These are phyloP conservation scores for Excoecaria cochinchinensis DNA, from an alignment of 345 rosid species.

Conservation along the genomic window DNA sequence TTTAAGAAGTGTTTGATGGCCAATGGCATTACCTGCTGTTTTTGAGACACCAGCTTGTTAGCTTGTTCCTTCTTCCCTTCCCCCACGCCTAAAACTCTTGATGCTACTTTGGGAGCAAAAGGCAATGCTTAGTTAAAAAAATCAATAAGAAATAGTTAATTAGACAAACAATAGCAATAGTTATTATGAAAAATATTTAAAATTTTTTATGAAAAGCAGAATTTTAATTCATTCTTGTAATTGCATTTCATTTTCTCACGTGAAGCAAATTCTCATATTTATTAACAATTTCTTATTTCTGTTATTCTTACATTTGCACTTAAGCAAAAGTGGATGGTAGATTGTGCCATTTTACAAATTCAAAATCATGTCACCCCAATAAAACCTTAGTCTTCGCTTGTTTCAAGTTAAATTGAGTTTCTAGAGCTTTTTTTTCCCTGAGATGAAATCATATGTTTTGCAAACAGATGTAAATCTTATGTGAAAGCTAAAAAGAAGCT, in stretches of 20 bases:
- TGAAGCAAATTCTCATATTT: background rate
- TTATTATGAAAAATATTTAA: background rate
- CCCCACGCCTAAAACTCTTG: background rate
- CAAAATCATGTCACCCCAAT: background rate
- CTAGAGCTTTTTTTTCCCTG: background rate
- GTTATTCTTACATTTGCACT: background rate
- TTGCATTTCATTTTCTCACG: background rate
- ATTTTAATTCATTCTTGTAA: background rate
- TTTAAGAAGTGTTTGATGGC: background rate
- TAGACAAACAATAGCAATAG: background rate
- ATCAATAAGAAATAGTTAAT: background rate
- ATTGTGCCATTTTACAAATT: background rate
- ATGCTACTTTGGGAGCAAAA: background rate
- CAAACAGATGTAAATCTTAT: slow-evolving; percentile 71
- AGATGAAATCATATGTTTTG: background rate
- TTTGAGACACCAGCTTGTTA: background rate
- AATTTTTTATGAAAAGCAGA: background rate
- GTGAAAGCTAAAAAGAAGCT: slow-evolving; percentile 90
- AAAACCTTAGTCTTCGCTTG: background rate
- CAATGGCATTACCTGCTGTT: background rate
- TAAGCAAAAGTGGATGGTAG: background rate
- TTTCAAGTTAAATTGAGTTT: slow-evolving; percentile 1
- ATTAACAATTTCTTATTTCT: background rate
- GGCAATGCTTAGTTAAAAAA: background rate
- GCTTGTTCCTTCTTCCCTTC: background rate